Evolutionary conservation across 2,329 filamentous ascomycete genomes (phyloP).

Genomic region (Paraconiothyrium brasiliense): DNA sequence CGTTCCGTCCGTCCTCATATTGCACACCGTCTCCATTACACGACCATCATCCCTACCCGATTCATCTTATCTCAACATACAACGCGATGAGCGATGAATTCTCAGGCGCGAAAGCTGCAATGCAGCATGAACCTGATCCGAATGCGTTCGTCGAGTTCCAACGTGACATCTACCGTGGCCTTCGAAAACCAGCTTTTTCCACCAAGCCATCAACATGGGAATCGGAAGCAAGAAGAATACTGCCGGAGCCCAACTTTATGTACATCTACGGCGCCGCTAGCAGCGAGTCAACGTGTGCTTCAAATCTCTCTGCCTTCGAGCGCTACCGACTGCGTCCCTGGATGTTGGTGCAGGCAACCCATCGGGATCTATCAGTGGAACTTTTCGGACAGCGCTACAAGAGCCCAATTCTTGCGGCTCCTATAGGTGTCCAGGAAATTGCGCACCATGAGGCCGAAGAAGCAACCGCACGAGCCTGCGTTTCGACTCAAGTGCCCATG

Average conservation of each 20-base stretch:
- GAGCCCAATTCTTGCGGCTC: constrained; percentile 69
- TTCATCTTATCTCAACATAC: neutral
- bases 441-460: constrained; percentile 73
- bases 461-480: constrained; percentile 70
- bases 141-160: constrained; percentile 44
- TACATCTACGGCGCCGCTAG: constrained; percentile 53
- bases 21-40: neutral
- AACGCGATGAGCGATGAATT: neutral
- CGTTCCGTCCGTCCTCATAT: neutral
- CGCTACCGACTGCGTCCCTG: constrained; percentile 51
- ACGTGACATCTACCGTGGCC: constrained; percentile 49
- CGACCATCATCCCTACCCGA: neutral
- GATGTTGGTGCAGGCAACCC: constrained; percentile 53
- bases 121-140: constrained; percentile 48
- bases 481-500: constrained; percentile 69
- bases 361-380: constrained; percentile 39
- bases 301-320: constrained; percentile 52
- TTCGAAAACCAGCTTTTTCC: constrained; percentile 51
- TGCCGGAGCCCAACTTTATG: constrained; percentile 51
- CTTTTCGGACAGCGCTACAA: constrained; percentile 54
- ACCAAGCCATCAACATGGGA: constrained; percentile 55
- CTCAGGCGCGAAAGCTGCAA: constrained; percentile 15
- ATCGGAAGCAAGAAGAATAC: constrained; percentile 40
- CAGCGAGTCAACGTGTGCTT: constrained; percentile 46
- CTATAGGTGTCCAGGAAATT: constrained; percentile 74